Base-by-base conservation (phyloP, 2,329 filamentous ascomycete genomes). In the Cladosporium sp. region DNA sequence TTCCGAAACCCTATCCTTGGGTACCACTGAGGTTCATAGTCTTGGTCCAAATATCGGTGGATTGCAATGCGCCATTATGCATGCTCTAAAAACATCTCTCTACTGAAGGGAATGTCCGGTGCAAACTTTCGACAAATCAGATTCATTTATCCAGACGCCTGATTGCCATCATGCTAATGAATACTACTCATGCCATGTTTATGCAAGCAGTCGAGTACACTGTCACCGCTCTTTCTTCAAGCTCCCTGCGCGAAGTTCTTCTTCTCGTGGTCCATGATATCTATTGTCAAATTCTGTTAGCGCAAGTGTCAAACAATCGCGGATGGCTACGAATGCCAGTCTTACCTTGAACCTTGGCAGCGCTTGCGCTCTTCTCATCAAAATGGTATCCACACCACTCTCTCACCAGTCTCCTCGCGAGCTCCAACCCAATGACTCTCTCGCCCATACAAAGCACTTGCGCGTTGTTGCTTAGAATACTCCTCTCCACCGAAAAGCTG, bases 351-450 rank as follows among this genome's bases (percentile, higher is more conserved):
- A 84, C 81, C 75, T 84, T 84, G 60, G 73, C 71, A 22, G 84
- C 84, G 66, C 83, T 86, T 51, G 82, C 80, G 73, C 85, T 88
- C 60, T 75, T 76, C 43, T 81, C 78, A 73, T 95, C 90, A 75
- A 94, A 94, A 60, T 84, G 79, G 74, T 94, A 92, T n/a, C 84
- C 88, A 36, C 95, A 72, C 90, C 90, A 96, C 78, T 95, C 90
- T 71, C 81, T 86, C 0, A 86, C 90, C 66, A 96, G 72, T 68
- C 89, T 80, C 67, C 90, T 83, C 43, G 90, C 90, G 42, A 95
- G 75, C 76, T 95, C 91, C 50, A 94, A 72, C 0, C 91, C 90
- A 45, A 95, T 83, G 0, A 95, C 90, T 20, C 90, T 79, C 81
- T 95, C 88, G 0, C 90, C 90, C 80, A 95, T 87, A 72, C 91